These are phyloP conservation scores for Kluyveromyces nonfermentans DNA, from an alignment of 805 yeast genomes.

Conservation along the genomic window DNA sequence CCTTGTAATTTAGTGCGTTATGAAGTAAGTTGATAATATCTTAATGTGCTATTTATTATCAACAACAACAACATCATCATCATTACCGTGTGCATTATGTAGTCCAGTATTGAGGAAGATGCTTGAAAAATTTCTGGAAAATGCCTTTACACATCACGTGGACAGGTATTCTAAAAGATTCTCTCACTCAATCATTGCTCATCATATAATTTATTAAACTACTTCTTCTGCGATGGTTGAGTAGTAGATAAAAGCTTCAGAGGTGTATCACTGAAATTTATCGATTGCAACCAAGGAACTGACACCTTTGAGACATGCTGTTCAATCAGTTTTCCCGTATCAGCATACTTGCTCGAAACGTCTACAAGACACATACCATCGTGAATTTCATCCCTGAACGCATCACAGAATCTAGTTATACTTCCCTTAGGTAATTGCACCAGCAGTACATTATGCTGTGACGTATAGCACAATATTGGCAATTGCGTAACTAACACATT, in stretches of 20 bases:
- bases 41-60: too few relatives aligned
- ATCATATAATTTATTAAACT: too few relatives aligned
- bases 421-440: conserved; percentile 51
- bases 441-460: conserved; percentile 36
- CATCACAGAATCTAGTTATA: conserved; percentile 8
- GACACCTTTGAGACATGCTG: conserved; percentile 9
- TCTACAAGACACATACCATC: conserved; percentile 21
- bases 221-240: conserved; percentile 1
- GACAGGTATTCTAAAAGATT: too few relatives aligned
- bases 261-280: neutral
- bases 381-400: conserved; percentile 3
- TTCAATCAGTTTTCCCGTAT: conserved; percentile 14
- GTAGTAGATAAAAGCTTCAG: conserved; percentile 6
- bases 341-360: conserved; percentile 14
- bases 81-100: neutral
- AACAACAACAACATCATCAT: too few relatives aligned
- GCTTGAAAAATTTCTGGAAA: neutral
- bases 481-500: conserved; percentile 43
- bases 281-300: conserved; percentile 21
- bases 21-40: too few relatives aligned
- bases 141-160: neutral
- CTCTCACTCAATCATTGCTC: neutral
- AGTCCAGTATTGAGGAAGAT: neutral
- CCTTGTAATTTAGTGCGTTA: neutral
- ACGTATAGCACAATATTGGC: conserved; percentile 43